Evolutionary conservation across 73 alveolate genomes (phyloP), one percentile per base, ranked within the genome.

Genomic region (Paramecium sonneborni): DNA sequence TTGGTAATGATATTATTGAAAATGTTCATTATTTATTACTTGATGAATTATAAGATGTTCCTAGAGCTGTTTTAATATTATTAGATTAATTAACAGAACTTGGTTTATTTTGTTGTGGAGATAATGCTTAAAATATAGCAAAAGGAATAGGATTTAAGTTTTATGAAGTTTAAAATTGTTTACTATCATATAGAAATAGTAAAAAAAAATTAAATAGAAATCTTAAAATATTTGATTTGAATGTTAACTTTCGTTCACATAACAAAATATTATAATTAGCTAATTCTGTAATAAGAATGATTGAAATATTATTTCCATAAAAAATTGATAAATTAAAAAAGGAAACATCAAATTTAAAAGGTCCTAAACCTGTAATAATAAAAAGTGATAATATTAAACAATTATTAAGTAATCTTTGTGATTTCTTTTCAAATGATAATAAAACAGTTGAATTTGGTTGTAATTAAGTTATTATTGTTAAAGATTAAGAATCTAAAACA

Each of bases 41-140:
- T 20, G 99, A 97, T 88, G 99, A 97, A 86, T 98, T 97, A 20
- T 91, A 97, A 85, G 99, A 97, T 76, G 82, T 97, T 8, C 92
- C 99, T 3, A 94, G 92, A 14, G 94, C 95, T 28, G 87, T 97
- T n/a, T 79, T 97, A 56, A 39, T 58, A 14, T 85, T 96, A 18
- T 72, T 97, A 23, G 76, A 95, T 52, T 21, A 82, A 39, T 84
- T 96, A 2, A 96, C 97, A 9, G 90, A 95, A 39, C 86, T 76
- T 44, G 96, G 95, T 3, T 92, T 97, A 4, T 94, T 97, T 94
- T 96, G 96, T 85, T 92, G 97, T 24, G 99, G 99, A 56, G 99
- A 97, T 69, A 96, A 98, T 34, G 98, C 99, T 28, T 92, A 97
- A 62, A 97, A 97, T 12, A 96, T 97, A 24, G 99, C 99, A 5